Evolutionary conservation across 2,329 filamentous ascomycete species (phyloP).

Genomic region (Parafenestella ontariensis): DNA sequence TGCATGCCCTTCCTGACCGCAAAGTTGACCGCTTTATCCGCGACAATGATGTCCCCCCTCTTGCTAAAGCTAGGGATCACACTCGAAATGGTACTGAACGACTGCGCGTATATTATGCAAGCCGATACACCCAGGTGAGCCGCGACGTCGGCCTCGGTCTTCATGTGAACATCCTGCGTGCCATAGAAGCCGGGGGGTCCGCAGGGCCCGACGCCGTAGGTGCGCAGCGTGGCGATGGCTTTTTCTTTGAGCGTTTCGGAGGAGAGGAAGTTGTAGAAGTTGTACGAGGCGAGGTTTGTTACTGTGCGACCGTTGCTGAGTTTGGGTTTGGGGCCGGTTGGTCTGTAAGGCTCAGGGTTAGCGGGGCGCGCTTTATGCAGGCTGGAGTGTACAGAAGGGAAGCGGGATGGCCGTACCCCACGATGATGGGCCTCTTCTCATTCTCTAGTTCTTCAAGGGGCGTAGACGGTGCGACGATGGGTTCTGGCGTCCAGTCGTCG

Average conservation of each 20-base stretch:
- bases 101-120: constrained; percentile 94
- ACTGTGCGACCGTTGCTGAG: constrained; percentile 88
- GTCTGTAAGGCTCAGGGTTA: constrained; percentile 58
- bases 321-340: constrained; percentile 89
- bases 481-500: constrained; percentile 95
- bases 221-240: constrained; percentile 89
- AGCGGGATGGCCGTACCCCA: constrained; percentile 67
- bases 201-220: constrained; percentile 95
- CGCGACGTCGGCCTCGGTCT: constrained; percentile 92
- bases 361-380: constrained; percentile 4
- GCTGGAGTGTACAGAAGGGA: neutral
- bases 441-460: constrained; percentile 79
- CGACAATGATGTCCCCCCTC: constrained; percentile 95
- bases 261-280: constrained; percentile 95
- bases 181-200: constrained; percentile 98
- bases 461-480: constrained; percentile 78
- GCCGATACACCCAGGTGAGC: constrained; percentile 85
- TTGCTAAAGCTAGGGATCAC: constrained; percentile 98
- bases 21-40: constrained; percentile 91
- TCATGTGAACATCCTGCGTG: constrained; percentile 97
- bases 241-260: constrained; percentile 95
- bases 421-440: constrained; percentile 85
- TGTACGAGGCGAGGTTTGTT: constrained; percentile 91
- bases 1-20: constrained; percentile 93
- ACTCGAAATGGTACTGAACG: constrained; percentile 95